Base-by-base conservation (phyloP, 2,329 filamentous ascomycete species). In the Colletotrichum cereale region DNA sequence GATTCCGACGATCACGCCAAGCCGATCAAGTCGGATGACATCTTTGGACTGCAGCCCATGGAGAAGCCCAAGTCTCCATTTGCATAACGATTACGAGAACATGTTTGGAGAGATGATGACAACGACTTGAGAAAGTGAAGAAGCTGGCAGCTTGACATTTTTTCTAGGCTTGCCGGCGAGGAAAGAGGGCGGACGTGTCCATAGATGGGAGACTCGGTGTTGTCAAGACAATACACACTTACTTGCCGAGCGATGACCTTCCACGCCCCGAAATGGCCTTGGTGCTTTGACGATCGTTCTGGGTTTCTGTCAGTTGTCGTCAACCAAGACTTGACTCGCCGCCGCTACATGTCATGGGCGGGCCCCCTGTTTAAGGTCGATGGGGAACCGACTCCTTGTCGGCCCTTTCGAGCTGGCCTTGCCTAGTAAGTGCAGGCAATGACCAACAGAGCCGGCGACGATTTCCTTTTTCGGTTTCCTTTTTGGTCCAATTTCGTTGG, bases 11-110 rank as follows among this genome's bases (percentile, higher is more conserved):
- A 79, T 1, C 79, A 78, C 21, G 78, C 79, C n/a, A 77, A 81
- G 2, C 74, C 83, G 16, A 60, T 72, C 53, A 81, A 81, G 12
- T 78, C 80, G 11, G 84, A 86, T 63, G 86, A 89, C 58, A 86
- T 89, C 10, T 90, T 90, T 76, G 87, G 87, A 6, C 72, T 90
- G 75, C 84, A 89, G 76, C 85, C 86, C 5, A 81, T 90, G 38
- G 53, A 61, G 62, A 71, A 70, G 61, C 44, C 52, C 12, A 73
- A 66, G 58, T 60, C 57, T 14, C 57, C 67, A 47, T 71, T 71
- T 50, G 31, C 55, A 57, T 71, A 42, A 73, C 14, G 12, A 29
- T 47, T 24, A 50, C 42, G 55, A 65, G 40, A 65, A 60, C 38
- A 60, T 21, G 2, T 42, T 40, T 36, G 55, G 60, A 72, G 7